Evolutionary conservation across 164 flowering plant genomes (phyloP), one percentile per base, ranked within the genome.

Genomic region (Aristolochia californica): DNA sequence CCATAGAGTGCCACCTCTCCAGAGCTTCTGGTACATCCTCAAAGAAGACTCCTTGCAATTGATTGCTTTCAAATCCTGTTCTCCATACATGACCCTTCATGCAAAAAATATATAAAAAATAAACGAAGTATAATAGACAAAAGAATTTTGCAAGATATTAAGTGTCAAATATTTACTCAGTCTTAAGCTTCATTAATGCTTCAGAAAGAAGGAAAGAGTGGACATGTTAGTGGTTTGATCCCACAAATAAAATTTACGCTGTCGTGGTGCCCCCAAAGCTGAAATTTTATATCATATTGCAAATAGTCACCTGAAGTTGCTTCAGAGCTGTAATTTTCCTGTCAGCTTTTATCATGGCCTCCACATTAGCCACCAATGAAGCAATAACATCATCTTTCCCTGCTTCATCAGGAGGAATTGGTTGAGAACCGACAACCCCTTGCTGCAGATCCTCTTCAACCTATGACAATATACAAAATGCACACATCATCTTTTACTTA

Each of bases 71-170:
- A 64, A 73, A 93, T 40, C 99, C 99, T 54, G 99, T 89, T 65
- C 80, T 68, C 99, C 99, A 93, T 69, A 93, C 83, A 68, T 87
- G 99, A 65, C 99, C 97, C 98, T 93, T 77, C 64, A 67, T 27
- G 27, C 27, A 22, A 8, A 50, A 23, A 26, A 23, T 50, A 8
- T 22, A 1, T 1, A 49, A 49, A 18, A 49, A 2, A 4, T 34
- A 34, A 58, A 13, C 24, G 23, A 21, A 55, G 55, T 50, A 16
- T 16, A 25, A 15, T 16, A 22, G 18, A 43, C 44, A 38, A 20
- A 45, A 50, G 43, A 57, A 26, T 11, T 43, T 14, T 22, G 15
- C 7, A 7, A 28, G 2, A 7, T 28, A 9, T 34, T 34, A 5
- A n/a, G 40, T 34, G 1, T 28, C 10, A 34, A 7, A 34, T 12